Evolutionary conservation across 2,329 filamentous ascomycete species (phyloP).

Genomic region (Amesomyces nigricolor): DNA sequence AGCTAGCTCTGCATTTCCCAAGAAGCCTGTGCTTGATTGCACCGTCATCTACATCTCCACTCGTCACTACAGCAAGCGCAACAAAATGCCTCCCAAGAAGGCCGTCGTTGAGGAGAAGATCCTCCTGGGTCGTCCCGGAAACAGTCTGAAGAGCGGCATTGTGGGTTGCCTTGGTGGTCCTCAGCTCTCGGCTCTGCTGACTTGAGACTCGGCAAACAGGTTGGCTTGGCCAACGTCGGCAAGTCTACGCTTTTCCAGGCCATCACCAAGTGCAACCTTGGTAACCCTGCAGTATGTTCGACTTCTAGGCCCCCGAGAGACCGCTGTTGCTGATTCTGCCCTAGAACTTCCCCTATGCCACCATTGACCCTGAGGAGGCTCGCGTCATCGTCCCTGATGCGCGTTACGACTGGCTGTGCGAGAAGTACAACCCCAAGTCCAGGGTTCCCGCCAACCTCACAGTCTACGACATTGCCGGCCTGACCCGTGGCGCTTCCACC

Average conservation of each 20-base stretch:
- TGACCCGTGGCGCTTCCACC: slow-evolving; percentile 92
- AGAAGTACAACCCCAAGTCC: slow-evolving; percentile 98
- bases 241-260: slow-evolving; percentile 99
- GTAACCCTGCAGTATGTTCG: slow-evolving; percentile 82
- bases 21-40: slow-evolving; percentile 47
- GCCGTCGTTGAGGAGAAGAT: slow-evolving; percentile 88
- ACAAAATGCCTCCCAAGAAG: slow-evolving; percentile 94
- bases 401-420: slow-evolving; percentile 89
- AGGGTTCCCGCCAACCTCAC: slow-evolving; percentile 95
- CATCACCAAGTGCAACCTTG: slow-evolving; percentile 94
- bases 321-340: slow-evolving; percentile 15
- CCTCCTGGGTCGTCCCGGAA: slow-evolving; percentile 89
- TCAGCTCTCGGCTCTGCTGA: slow-evolving; percentile 36
- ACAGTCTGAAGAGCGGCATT: slow-evolving; percentile 99
- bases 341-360: slow-evolving; percentile 97
- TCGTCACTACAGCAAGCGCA: slow-evolving; percentile 55
- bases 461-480: slow-evolving; percentile 96
- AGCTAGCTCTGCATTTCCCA: slow-evolving; percentile 63
- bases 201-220: slow-evolving; percentile 45
- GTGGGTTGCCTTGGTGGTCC: slow-evolving; percentile 43
- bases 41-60: slow-evolving; percentile 43
- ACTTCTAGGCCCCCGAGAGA: slow-evolving; percentile 21
- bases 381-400: slow-evolving; percentile 95
- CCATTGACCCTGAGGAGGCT: slow-evolving; percentile 97
- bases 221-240: slow-evolving; percentile 97